Conservation (phyloP, 2,329 filamentous ascomycete genomes). For the Acephala macrosclerotiorum region DNA sequence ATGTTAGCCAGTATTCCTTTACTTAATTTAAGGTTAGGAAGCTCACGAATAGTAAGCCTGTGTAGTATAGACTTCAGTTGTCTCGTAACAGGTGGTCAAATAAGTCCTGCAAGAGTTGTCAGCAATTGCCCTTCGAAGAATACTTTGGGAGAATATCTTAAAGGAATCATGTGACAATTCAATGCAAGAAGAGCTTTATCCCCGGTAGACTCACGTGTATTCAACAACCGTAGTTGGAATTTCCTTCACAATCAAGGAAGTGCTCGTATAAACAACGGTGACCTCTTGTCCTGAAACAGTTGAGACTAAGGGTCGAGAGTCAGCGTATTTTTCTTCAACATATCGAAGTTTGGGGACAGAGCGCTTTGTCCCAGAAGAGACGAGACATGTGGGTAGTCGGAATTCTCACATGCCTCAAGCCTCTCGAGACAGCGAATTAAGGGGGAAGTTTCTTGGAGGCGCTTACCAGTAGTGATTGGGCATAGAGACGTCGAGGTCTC, state of each 20-base stretch:
- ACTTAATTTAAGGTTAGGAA: not conserved
- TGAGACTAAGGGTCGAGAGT: no score
- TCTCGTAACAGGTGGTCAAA: constrained; percentile 44
- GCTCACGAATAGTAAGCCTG: constrained; percentile 8
- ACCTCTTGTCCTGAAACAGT: constrained; percentile 51
- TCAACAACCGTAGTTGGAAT: constrained; percentile 41
- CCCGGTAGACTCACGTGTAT: constrained; percentile 41
- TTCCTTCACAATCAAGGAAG: constrained; percentile 35
- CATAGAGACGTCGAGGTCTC: constrained; percentile 50
- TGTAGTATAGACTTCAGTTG: constrained; percentile 47
- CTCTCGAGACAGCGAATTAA: no score
- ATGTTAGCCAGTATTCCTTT: not conserved
- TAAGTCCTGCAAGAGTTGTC: constrained; percentile 29
- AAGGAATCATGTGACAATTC: no score
- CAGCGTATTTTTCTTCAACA: no score
- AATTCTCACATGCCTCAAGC: no score
- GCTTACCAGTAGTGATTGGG: constrained; percentile 55
- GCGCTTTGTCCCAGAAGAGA: no score
- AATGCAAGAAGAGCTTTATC: no score
- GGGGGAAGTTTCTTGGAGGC: no score
- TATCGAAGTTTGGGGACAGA: no score
- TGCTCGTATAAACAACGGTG: constrained; percentile 42
- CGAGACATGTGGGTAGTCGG: no score
- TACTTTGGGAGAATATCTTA: no score
- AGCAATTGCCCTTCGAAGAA: not conserved